These are phyloP conservation scores for Euphrasia confusa DNA, from an alignment of 257 asterid species.

Conservation along the genomic window DNA sequence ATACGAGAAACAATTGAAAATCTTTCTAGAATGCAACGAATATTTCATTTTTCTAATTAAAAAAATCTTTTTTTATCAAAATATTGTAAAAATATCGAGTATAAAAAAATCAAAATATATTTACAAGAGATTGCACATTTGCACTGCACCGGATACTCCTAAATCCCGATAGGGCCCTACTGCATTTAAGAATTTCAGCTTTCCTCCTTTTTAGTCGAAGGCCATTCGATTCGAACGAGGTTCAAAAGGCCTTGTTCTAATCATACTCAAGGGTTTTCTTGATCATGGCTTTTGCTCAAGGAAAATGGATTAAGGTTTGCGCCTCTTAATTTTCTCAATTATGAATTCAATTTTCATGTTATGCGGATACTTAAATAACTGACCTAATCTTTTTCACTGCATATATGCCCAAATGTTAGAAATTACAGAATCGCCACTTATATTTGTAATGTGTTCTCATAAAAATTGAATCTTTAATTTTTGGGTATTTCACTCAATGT, in stretches of 20 bases:
- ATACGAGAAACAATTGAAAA: too few relatives aligned
- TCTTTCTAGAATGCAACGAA: too few relatives aligned
- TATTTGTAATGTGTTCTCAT: not conserved
- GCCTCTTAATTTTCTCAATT: slow-evolving; percentile 1
- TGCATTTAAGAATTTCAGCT: not conserved
- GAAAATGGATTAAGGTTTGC: slow-evolving; percentile 60
- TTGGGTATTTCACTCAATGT: too few relatives aligned
- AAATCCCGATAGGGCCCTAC: not conserved
- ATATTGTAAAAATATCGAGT: too few relatives aligned
- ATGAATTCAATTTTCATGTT: not conserved
- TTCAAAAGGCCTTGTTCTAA: not conserved
- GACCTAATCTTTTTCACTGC: not conserved
- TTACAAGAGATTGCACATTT: too few relatives aligned
- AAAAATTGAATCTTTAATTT: too few relatives aligned
- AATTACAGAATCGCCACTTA: not conserved
- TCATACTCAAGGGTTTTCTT: not conserved
- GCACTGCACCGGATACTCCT: too few relatives aligned
- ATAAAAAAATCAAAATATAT: too few relatives aligned
- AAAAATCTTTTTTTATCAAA: too few relatives aligned
- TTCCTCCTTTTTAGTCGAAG: not conserved
- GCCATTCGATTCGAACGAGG: not conserved
- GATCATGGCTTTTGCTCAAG: slow-evolving; percentile 41
- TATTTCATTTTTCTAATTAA: too few relatives aligned
- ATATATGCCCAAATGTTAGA: not conserved
- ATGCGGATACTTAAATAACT: not conserved